Evolutionary conservation across 371 early-diverging fungal species (phyloP).

Genomic region (Apophysomyces ossiformis): DNA sequence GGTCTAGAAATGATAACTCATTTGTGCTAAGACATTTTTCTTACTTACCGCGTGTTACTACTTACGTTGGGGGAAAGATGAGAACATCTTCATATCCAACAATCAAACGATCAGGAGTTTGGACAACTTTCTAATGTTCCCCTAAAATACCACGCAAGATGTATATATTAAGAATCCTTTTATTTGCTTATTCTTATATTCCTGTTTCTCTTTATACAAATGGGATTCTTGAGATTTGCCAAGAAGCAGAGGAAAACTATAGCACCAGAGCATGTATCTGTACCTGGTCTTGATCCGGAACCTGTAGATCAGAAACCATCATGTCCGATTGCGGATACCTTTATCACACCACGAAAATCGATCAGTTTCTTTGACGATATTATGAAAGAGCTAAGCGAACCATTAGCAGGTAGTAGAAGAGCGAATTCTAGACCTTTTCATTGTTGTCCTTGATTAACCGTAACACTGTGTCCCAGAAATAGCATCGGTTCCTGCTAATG

Average conservation of each 20-base stretch:
- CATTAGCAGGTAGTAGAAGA: background rate
- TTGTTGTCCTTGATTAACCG: no score
- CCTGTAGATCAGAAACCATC: background rate
- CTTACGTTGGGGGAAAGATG: background rate
- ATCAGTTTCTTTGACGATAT: conserved; percentile 6
- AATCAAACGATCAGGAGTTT: conserved; percentile 5
- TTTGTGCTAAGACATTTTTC: conserved; percentile 1
- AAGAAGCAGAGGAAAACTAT: background rate
- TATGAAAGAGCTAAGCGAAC: background rate
- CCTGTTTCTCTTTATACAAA: conserved; percentile 2
- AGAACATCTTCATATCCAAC: no score
- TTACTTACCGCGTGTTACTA: background rate
- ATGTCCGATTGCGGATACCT: background rate
- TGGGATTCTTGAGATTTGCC: conserved; percentile 1
- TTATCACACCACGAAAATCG: background rate
- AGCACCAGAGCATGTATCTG: background rate
- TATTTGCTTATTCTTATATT: conserved; percentile 7
- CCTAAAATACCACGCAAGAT: background rate
- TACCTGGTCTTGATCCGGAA: background rate
- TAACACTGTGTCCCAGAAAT: background rate
- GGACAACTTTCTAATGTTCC: conserved; percentile 10
- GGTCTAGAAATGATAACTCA: conserved; percentile 5
- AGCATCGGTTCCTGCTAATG: background rate
- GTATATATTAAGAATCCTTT: conserved; percentile 8
- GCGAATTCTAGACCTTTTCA: no score